These are phyloP conservation scores for Cylindrodendrum hubeiense DNA, from an alignment of 2,329 filamentous ascomycete species.

Conservation along the genomic window DNA sequence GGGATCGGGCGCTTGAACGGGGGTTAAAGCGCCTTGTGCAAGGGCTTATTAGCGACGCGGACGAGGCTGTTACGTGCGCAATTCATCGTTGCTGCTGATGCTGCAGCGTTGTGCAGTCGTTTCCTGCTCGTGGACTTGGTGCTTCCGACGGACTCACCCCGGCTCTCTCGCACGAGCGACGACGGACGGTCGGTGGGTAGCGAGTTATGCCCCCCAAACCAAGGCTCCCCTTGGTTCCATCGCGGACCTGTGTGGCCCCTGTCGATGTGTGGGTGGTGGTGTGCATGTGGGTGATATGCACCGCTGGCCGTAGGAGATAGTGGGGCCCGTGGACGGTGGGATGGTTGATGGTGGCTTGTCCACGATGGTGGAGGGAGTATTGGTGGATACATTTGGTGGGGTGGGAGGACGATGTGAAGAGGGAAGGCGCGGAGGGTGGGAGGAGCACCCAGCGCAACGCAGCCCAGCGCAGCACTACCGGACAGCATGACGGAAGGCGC, in stretches of 20 bases:
- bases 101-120: not conserved
- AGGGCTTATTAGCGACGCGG: not conserved
- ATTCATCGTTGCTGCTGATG: not conserved
- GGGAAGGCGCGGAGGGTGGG: slow-evolving; percentile 28
- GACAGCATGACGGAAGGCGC: slow-evolving; percentile 4
- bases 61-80: not conserved
- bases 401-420: slow-evolving; percentile 30
- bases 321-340: slow-evolving; percentile 36
- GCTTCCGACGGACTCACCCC: not conserved
- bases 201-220: slow-evolving; percentile 17
- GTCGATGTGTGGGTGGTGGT: slow-evolving; percentile 38
- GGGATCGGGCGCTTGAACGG: slow-evolving; percentile 19
- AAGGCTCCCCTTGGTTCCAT: slow-evolving; percentile 21
- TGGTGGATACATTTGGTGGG: slow-evolving; percentile 38
- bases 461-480: not conserved
- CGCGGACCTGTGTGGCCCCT: slow-evolving; percentile 34
- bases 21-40: not conserved
- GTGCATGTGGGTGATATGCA: slow-evolving; percentile 26
- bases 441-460: not conserved
- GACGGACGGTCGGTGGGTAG: slow-evolving; percentile 9
- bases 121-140: not conserved
- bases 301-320: slow-evolving; percentile 25
- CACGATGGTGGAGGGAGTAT: slow-evolving; percentile 33
- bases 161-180: not conserved
- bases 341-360: slow-evolving; percentile 38